phyloP scores from a whole-genome alignment of 2,329 filamentous ascomycete genomes.

The Botrytis medusae region DNA sequence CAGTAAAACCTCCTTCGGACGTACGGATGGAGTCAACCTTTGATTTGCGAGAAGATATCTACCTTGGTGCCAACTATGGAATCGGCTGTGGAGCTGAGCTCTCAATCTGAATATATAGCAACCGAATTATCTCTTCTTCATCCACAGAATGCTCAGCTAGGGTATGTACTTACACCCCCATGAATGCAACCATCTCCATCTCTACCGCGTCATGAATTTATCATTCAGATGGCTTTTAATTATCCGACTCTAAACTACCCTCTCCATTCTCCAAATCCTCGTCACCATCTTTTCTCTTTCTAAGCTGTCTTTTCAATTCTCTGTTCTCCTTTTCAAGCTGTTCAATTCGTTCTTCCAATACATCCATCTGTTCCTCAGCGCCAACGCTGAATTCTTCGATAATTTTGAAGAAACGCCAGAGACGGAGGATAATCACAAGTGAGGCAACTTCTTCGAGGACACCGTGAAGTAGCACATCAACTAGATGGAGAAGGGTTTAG shows the following conservation, averaged over 20 bases:
- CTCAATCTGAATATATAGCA: not conserved
- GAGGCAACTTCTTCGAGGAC: slow-evolving; percentile 63
- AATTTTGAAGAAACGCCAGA: slow-evolving; percentile 71
- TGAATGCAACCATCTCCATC: not conserved
- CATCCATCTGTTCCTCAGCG: slow-evolving; percentile 61
- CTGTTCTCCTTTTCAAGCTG: slow-evolving; percentile 51
- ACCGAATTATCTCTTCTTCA: not conserved
- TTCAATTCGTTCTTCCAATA: slow-evolving; percentile 52
- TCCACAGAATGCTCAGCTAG: not conserved
- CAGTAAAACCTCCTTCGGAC: not conserved
- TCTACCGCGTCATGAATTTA: not conserved
- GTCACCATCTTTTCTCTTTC: slow-evolving; percentile 27
- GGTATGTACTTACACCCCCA: not conserved
- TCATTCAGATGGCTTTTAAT: not conserved
- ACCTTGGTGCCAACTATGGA: not conserved
- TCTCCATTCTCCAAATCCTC: slow-evolving; percentile 23
- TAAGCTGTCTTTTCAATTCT: slow-evolving; percentile 49
- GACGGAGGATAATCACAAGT: slow-evolving; percentile 63
- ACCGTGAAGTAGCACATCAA: slow-evolving; percentile 61
- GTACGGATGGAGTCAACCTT: not conserved
- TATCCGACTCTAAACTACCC: not conserved
- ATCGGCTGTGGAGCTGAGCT: not conserved
- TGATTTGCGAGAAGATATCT: not conserved
- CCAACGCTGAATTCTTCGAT: slow-evolving; percentile 66
- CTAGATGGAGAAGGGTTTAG: slow-evolving; percentile 50